Conservation (phyloP, 2,329 filamentous ascomycete genomes). For the Elsinoe ampelina region DNA sequence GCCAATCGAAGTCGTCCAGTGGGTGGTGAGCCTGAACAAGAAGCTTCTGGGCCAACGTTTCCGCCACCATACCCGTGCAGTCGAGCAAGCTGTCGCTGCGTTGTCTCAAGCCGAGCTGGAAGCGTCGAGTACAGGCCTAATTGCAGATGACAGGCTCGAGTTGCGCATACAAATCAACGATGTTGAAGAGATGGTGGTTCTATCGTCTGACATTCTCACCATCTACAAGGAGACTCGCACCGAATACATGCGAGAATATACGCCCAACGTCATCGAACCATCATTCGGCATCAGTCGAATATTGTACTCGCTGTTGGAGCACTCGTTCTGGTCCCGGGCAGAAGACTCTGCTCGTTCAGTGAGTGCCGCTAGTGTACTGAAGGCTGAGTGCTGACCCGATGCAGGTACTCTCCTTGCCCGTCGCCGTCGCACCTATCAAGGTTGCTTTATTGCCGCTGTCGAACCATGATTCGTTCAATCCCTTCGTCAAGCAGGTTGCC, state of each 20-base stretch:
- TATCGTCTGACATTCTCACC: slow-evolving; percentile 67
- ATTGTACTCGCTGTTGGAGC: slow-evolving; percentile 85
- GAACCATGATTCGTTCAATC: slow-evolving; percentile 67
- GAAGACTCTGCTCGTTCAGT: slow-evolving; percentile 78
- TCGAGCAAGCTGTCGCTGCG: slow-evolving; percentile 70
- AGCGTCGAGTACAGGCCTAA: slow-evolving; percentile 64
- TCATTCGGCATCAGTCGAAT: slow-evolving; percentile 96
- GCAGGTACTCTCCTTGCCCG: slow-evolving; percentile 63
- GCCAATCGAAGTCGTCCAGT: slow-evolving; percentile 74
- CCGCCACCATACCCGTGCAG: slow-evolving; percentile 83
- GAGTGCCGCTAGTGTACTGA: too few relatives aligned
- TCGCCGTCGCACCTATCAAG: slow-evolving; percentile 78
- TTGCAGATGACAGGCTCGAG: slow-evolving; percentile 62
- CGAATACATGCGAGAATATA: slow-evolving; percentile 83
- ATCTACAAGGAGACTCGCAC: slow-evolving; percentile 76
- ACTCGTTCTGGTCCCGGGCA: slow-evolving; percentile 86
- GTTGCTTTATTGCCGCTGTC: slow-evolving; percentile 87
- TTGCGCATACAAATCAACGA: slow-evolving; percentile 32
- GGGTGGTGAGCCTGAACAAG: slow-evolving; percentile 78
- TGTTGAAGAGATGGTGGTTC: slow-evolving; percentile 60
- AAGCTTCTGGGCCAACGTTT: slow-evolving; percentile 93
- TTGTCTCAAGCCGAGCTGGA: slow-evolving; percentile 74
- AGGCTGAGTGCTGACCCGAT: background rate
- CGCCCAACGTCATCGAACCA: slow-evolving; percentile 78
- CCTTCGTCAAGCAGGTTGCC: slow-evolving; percentile 61